These are phyloP conservation scores for Schizopora paradoxa DNA, from an alignment of 1,284 basidiomycete genomes.

Conservation along the genomic window DNA sequence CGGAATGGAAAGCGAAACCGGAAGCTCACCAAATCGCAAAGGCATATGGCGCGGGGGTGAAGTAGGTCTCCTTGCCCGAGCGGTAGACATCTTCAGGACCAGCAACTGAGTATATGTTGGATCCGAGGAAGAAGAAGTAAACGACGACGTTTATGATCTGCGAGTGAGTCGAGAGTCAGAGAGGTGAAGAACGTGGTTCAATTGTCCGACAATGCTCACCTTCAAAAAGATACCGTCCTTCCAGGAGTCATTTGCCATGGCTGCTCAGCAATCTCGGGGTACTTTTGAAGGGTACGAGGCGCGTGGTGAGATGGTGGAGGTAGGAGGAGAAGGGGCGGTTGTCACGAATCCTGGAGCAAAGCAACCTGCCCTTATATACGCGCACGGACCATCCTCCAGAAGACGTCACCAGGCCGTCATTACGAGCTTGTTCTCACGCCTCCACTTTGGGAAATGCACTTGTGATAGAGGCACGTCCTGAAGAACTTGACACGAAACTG, in stretches of 20 bases:
- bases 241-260: conserved; percentile 57
- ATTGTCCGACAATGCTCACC: conserved; percentile 34
- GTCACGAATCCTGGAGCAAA: no score
- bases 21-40: conserved; percentile 71
- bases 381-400: no score
- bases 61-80: conserved; percentile 75
- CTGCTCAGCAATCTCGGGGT: no score
- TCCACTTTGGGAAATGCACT: no score
- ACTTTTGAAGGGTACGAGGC: no score
- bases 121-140: conserved; percentile 80
- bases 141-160: conserved; percentile 75
- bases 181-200: background rate
- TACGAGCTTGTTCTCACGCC: no score
- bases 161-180: background rate
- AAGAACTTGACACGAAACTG: no score
- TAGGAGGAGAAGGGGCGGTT: no score
- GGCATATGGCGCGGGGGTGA: conserved; percentile 86
- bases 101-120: conserved; percentile 82
- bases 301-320: no score
- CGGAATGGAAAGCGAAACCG: conserved; percentile 9
- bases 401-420: no score
- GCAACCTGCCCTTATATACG: no score
- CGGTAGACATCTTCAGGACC: conserved; percentile 66
- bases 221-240: conserved; percentile 77
- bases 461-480: no score